Conservation (phyloP, 1,284 basidiomycete species). For the Irpex lacteus region DNA sequence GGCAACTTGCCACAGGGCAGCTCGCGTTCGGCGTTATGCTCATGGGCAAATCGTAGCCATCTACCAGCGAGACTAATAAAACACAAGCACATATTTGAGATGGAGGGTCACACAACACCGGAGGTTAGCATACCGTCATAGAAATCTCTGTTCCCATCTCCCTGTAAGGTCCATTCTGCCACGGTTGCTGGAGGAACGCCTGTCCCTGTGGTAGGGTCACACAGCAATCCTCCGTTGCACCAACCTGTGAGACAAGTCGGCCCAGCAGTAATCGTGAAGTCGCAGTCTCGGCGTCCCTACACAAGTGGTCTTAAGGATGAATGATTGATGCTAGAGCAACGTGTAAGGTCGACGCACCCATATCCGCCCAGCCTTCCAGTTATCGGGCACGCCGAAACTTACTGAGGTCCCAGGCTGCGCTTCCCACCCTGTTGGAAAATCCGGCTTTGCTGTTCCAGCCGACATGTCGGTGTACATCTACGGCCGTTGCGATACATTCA, state of each 20-base stretch:
- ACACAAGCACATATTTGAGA: not conserved
- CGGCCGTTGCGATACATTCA: not conserved
- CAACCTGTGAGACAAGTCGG: conserved; percentile 41
- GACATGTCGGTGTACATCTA: conserved; percentile 26
- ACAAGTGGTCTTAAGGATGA: not conserved
- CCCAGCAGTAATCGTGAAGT: conserved; percentile 38
- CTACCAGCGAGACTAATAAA: conserved; percentile 33
- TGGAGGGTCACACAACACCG: not conserved
- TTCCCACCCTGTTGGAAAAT: conserved; percentile 32
- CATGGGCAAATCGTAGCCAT: conserved; percentile 41
- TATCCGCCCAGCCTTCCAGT: conserved; percentile 38
- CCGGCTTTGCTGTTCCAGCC: conserved; percentile 21
- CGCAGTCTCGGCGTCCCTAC: conserved; percentile 36
- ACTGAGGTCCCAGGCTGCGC: conserved; percentile 28
- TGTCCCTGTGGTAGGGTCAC: conserved; percentile 34
- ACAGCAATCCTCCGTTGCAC: conserved; percentile 46
- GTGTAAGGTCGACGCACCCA: conserved; percentile 26
- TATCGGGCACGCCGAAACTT: conserved; percentile 33
- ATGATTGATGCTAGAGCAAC: not conserved
- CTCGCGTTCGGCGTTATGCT: conserved; percentile 36
- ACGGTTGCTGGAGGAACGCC: conserved; percentile 42
- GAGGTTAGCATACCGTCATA: conserved; percentile 33
- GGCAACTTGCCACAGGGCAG: conserved; percentile 40
- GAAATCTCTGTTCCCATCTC: conserved; percentile 31
- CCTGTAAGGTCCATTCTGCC: conserved; percentile 41